Base-by-base conservation (phyloP, 768 basidiomycete genomes). In the Coprinopsis sp. region DNA sequence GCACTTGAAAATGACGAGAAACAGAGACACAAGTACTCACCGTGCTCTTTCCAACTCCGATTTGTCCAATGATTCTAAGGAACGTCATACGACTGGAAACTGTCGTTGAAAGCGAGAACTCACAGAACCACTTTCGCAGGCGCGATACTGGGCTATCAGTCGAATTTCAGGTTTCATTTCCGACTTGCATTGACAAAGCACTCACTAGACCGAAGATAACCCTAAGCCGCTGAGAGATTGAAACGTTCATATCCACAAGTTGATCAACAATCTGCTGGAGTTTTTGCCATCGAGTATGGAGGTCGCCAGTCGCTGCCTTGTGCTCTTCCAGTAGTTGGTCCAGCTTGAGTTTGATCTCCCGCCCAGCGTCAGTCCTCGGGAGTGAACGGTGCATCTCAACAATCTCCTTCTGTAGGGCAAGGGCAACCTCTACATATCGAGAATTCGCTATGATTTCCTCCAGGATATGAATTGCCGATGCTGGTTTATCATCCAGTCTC, bases 281-380 rank as follows among this genome's bases (percentile, higher is more conserved):
- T n/a, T n/a, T n/a, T n/a, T n/a, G n/a, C n/a, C 19, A 7, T 37
- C 34, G 7, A 7, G 34, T 18, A 7, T 8, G 7, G 7, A 6
- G 12, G 12, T 37, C 34, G 34, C 18, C 34, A 37, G 10, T 6
- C 16, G 7, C 12, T 37, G 34, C 18, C 19, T 37, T 7, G 34
- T 18, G 12, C 8, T 37, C 27, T 16, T 76, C 19, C 59, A 75
- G 4, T 23, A 56, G 11, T 56, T 64, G 0, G 49, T 75, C 0
- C 21, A 53, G 21, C 31, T 25, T 14, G 34, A 8, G 2, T n/a
- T 23, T 24, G 21, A 44, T 4, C 39, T 40, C 38, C 19, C 24
- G 6, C n/a, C 25, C 47, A 10, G 37, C 38, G 24, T 39, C 1
- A 8, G 47, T 48, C 12, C 18, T 12, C 16, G 27, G 38, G 10